Evolutionary conservation across 371 early-diverging fungal genomes (phyloP), one percentile per base, ranked within the genome.

Genomic region (Rhizopus stolonifer): DNA sequence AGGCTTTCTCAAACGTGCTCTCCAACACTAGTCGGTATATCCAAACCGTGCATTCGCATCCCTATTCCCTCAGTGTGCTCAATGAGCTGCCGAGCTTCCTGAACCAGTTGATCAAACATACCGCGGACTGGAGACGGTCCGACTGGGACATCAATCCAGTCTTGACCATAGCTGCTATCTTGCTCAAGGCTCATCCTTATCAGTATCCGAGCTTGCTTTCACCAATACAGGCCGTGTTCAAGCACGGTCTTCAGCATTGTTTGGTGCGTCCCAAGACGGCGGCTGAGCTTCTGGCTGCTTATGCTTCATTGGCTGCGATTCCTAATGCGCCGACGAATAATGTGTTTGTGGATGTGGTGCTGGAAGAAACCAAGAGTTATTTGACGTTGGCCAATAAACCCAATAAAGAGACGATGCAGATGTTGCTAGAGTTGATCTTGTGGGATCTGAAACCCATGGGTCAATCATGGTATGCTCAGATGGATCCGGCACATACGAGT

Each of bases 131-230:
- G 81, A 56, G 71, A 45, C 60, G 72, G 13, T 58, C 70, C 4
- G 81, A 81, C 34, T 81, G 81, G 81, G 70, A 81, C 52, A 70
- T 77, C 38, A 81, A 77, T 31, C 72, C 81, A 9, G 55, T 79
- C 2, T 63, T 81, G 17, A 68, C 67, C 7, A 79, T 81, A 72
- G 68, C 75, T 5, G 77, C 81, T 13, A 70, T 69, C 4, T 42
- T 81, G 14, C 26, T 81, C 17, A 77, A 65, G 34, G 70, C 72
- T n/a, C 77, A 81, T 46, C 77, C 77, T 2, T 66, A 70, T 24
- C 63, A 74, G 22, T 67, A 67, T 38, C 53, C 66, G 26, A 54
- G 60, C 3, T 49, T 80, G 17, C 48, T 74, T n/a, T 64, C 70
- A 4, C 61, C 67, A 13, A 68, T 73, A 1, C 75, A 68, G 49